Conservation (phyloP, 2,329 filamentous ascomycete genomes). For the Fusarium hostae region DNA sequence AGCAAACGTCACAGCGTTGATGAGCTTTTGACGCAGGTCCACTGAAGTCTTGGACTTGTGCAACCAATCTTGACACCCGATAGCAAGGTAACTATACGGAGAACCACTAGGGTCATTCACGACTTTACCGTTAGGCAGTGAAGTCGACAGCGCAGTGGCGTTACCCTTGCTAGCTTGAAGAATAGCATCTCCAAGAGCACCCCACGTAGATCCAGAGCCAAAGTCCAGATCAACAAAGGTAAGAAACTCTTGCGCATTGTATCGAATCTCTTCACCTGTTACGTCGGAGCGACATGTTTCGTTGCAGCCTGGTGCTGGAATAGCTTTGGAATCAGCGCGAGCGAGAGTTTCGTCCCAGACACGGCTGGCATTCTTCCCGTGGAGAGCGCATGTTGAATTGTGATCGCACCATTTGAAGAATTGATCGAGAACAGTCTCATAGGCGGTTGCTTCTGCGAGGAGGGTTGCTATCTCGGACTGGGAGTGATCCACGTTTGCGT, state of each 20-base stretch:
- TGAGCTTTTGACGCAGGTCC: conserved; percentile 29
- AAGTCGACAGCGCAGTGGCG: conserved; percentile 31
- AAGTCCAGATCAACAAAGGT: conserved; percentile 23
- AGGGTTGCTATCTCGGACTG: conserved; percentile 29
- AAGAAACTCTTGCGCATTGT: conserved; percentile 21
- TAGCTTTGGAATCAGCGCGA: conserved; percentile 21
- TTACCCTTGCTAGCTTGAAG: conserved; percentile 34
- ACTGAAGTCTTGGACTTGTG: conserved; percentile 18
- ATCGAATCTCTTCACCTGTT: conserved; percentile 40
- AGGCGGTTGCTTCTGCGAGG: conserved; percentile 23
- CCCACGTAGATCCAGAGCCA: conserved; percentile 17
- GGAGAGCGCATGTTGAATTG: conserved; percentile 29
- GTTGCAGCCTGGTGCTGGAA: conserved; percentile 26
- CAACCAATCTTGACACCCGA: conserved; percentile 41
- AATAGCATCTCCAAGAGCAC: conserved; percentile 18
- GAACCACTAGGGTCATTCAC: conserved; percentile 3
- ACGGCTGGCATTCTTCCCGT: conserved; percentile 28
- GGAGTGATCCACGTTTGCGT: conserved; percentile 43
- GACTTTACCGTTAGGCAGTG: background rate
- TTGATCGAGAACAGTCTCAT: conserved; percentile 31
- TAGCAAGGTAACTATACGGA: conserved; percentile 34
- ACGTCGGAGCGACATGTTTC: conserved; percentile 31
- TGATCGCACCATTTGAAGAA: conserved; percentile 42
- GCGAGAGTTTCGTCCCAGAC: conserved; percentile 30
- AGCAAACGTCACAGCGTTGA: conserved; percentile 16